Evolutionary conservation across 2,329 filamentous ascomycete genomes (phyloP).

Genomic region (Xylariaceae sp.): DNA sequence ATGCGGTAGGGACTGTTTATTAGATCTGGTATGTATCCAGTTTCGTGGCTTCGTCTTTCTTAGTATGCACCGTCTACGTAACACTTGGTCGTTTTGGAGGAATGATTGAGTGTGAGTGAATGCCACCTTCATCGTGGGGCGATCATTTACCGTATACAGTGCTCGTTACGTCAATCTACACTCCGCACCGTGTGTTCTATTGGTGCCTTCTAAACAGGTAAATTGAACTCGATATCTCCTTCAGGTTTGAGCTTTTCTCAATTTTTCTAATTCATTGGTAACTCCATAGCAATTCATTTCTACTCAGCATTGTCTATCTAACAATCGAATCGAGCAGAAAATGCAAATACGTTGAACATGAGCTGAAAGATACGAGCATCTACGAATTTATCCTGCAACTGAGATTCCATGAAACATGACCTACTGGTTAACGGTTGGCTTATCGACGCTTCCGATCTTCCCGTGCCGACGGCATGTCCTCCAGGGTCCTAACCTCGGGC

Average conservation of each 20-base stretch:
- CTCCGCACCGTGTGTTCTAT: no score
- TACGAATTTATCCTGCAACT: background rate
- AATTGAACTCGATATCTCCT: no score
- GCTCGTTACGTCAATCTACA: background rate
- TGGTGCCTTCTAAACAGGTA: no score
- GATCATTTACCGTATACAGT: background rate
- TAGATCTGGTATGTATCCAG: background rate
- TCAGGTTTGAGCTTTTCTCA: no score
- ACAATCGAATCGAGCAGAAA: no score
- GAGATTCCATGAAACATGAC: no score
- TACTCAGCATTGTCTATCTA: no score
- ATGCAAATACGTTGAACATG: no score
- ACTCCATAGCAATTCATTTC: no score
- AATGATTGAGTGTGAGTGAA: background rate
- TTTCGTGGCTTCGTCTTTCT: background rate
- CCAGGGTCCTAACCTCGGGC: constrained; percentile 41
- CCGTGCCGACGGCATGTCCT: constrained; percentile 14
- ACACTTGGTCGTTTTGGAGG: background rate
- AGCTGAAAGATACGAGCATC: background rate
- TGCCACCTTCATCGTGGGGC: no score
- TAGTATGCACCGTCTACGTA: background rate
- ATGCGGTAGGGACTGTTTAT: no score
- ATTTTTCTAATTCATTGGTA: no score
- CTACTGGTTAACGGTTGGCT: background rate
- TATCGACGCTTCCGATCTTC: constrained; percentile 28